Evolutionary conservation across 805 yeast species (phyloP).

Genomic region (Phaffomyces opuntiae): DNA sequence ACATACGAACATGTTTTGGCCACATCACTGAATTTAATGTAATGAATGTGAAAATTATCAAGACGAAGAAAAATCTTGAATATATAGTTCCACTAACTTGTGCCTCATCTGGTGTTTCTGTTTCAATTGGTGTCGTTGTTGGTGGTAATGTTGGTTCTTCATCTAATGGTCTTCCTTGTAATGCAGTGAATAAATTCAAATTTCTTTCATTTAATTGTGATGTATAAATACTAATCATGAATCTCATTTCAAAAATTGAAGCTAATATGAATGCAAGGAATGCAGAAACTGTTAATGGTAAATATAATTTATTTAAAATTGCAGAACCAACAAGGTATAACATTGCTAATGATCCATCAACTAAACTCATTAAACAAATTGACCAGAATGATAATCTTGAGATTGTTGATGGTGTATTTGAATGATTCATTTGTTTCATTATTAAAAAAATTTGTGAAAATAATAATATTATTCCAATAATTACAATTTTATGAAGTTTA

Average conservation of each 20-base stretch:
- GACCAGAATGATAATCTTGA: constrained; percentile 68
- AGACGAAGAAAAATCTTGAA: constrained; percentile 46
- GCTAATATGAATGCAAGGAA: constrained; percentile 64
- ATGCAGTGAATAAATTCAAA: constrained; percentile 56
- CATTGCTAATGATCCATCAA: constrained; percentile 66
- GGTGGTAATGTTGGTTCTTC: constrained; percentile 17
- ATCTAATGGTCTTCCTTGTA: constrained; percentile 52
- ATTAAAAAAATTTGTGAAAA: constrained; percentile 28
- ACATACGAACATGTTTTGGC: constrained; percentile 49
- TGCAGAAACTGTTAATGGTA: constrained; percentile 64
- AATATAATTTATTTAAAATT: constrained; percentile 47
- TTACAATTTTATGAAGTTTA: constrained; percentile 13
- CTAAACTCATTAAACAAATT: constrained; percentile 52
- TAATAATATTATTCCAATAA: constrained; percentile 15
- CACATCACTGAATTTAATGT: constrained; percentile 52
- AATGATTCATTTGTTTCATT: constrained; percentile 57
- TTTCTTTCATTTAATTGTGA: constrained; percentile 70
- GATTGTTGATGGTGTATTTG: constrained; percentile 74
- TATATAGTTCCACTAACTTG: constrained; percentile 51
- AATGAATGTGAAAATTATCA: constrained; percentile 50
- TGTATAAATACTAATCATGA: constrained; percentile 56
- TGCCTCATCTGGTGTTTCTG: constrained; percentile 39
- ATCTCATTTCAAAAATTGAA: constrained; percentile 69
- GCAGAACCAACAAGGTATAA: constrained; percentile 53
- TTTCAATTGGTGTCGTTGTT: constrained; percentile 12